These are phyloP conservation scores for Chrysoporthe austroafricana DNA, from an alignment of 2,329 filamentous ascomycete genomes.

Conservation along the genomic window DNA sequence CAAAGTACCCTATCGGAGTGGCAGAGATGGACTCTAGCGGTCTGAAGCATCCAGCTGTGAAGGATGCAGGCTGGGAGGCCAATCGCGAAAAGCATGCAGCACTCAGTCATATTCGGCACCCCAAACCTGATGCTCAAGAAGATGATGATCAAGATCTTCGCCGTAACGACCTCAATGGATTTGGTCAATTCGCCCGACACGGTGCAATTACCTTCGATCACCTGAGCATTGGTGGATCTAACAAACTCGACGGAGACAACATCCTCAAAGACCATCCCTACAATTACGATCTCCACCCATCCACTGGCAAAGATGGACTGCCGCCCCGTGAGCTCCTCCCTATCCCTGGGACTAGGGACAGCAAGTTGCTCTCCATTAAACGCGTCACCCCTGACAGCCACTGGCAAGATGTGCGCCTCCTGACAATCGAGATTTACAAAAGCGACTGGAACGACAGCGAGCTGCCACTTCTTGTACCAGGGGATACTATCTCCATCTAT, in stretches of 20 bases:
- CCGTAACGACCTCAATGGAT: conserved; percentile 11
- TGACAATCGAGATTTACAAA: conserved; percentile 60
- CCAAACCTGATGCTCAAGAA: conserved; percentile 25
- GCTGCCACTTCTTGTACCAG: conserved; percentile 59
- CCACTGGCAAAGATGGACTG: conserved; percentile 32
- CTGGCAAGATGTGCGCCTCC: conserved; percentile 90
- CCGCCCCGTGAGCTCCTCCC: conserved; percentile 49
- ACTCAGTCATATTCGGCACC: conserved; percentile 32
- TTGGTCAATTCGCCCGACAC: conserved; percentile 16
- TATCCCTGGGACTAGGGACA: conserved; percentile 59
- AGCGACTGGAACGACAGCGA: conserved; percentile 29
- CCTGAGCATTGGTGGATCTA: conserved; percentile 31
- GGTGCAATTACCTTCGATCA: conserved; percentile 24
- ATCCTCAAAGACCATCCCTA: conserved; percentile 41
- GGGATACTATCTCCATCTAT: conserved; percentile 79
- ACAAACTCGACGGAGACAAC: conserved; percentile 39
- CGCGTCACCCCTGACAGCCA: conserved; percentile 76
- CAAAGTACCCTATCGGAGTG: conserved; percentile 61
- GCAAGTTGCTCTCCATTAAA: conserved; percentile 65
- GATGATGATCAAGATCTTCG: conserved; percentile 30
- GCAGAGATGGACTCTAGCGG: conserved; percentile 23
- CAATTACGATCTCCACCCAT: conserved; percentile 38
- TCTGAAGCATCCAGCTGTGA: not conserved
- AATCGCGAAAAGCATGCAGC: conserved; percentile 32
- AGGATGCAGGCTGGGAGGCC: conserved; percentile 16